These are phyloP conservation scores for Bonia amplexicaulis DNA, from an alignment of 176 grass and related monocot species.

Conservation along the genomic window DNA sequence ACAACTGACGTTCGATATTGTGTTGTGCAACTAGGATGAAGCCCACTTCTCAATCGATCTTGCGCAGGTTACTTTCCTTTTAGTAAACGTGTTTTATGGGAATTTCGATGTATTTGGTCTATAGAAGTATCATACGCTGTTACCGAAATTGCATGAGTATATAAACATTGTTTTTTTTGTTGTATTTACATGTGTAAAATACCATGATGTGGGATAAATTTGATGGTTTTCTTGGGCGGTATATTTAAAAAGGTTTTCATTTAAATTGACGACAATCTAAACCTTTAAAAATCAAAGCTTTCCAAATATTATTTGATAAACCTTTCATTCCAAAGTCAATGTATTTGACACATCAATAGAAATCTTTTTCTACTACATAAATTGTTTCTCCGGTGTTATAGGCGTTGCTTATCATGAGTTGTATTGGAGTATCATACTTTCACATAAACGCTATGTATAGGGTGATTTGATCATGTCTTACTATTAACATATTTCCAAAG, in stretches of 20 bases:
- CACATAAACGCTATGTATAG: background rate
- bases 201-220: background rate
- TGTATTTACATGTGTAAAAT: background rate
- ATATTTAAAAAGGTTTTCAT: background rate
- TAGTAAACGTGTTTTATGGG: background rate
- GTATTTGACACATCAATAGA: background rate
- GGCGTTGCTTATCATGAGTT: background rate
- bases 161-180: background rate
- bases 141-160: background rate
- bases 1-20: background rate
- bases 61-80: no score
- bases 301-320: background rate
- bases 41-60: no score
- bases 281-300: background rate
- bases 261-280: background rate
- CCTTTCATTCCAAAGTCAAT: background rate
- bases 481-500: background rate
- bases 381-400: background rate
- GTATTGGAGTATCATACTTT: background rate
- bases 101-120: background rate
- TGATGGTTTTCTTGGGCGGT: background rate
- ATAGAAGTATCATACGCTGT: background rate
- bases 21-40: background rate
- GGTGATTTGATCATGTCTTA: background rate
- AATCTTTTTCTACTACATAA: background rate